A percentile compares a stretch with the other conserved stretches of the same genome.
phyloP scores from a whole-genome alignment of 495 filamentous ascomycete species.

The Amphirosellinia nigrospora region DNA sequence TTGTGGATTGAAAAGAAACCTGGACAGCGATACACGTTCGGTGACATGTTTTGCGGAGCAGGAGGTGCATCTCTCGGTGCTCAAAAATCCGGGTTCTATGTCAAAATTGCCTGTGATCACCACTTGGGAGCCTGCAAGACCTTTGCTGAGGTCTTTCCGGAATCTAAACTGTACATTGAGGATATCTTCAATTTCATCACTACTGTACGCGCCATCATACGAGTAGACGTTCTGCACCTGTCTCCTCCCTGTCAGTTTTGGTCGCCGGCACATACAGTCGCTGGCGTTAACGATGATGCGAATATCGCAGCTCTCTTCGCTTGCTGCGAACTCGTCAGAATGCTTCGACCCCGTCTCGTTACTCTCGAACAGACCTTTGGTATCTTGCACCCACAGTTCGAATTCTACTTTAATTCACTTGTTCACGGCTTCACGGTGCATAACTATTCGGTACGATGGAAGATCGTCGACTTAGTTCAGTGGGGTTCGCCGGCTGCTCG shows the following conservation, averaged over 20 bases:
- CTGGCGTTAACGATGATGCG: constrained; percentile 69
- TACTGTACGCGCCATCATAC: constrained; percentile 24
- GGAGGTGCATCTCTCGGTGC: constrained; percentile 80
- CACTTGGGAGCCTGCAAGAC: constrained; percentile 60
- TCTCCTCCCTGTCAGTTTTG: constrained; percentile 87
- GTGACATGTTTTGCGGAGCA: constrained; percentile 77
- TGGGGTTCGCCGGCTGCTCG: constrained; percentile 53
- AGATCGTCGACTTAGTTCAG: constrained; percentile 51
- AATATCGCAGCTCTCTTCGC: constrained; percentile 77
- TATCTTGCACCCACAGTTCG: constrained; percentile 54
- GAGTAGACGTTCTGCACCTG: constrained; percentile 76
- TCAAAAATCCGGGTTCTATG: constrained; percentile 60
- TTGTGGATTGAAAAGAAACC: constrained; percentile 27
- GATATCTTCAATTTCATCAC: constrained; percentile 57
- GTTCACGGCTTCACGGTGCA: constrained; percentile 67
- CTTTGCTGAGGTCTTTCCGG: constrained; percentile 65
- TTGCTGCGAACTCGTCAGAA: constrained; percentile 62
- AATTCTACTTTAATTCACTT: constrained; percentile 63
- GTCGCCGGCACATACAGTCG: constrained; percentile 75
- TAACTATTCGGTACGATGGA: constrained; percentile 72
- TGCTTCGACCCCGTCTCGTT: constrained; percentile 69
- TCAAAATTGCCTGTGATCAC: constrained; percentile 70
- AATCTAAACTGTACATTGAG: constrained; percentile 48
- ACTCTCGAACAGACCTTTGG: constrained; percentile 89
- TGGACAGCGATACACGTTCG: constrained; percentile 64